Base-by-base conservation (phyloP, 2,329 filamentous ascomycete species). In the Pseudocercospora ulei region DNA sequence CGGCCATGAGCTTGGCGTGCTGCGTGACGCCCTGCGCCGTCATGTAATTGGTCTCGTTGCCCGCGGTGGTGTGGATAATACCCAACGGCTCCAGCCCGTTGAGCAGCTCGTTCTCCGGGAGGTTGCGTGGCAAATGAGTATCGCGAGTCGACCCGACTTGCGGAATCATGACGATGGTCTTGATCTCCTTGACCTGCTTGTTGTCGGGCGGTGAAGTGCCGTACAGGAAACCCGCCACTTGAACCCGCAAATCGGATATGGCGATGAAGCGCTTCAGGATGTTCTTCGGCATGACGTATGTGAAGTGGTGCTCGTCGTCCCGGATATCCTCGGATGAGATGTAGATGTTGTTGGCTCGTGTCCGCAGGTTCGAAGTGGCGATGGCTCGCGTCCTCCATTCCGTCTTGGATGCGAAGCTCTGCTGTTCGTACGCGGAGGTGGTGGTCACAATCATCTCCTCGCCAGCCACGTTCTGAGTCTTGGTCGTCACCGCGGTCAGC, bases 221-320 rank as follows among this genome's bases (percentile, higher is more conserved):
- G 60, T 98, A 98, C 0, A 98, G 73, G 61, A 94, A 98, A 1
- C 87, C 90, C 9, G 88, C 87, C 34, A 98, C 87, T 64, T 98
- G 90, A 8, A 96, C 87, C 31, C 92, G 82, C 39, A 98, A 75
- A 67, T 98, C 90, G 30, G 90, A 82, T 57, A 98, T 92, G 14
- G 84, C 90, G 66, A 98, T 96, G 70, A 98, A 98, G 49, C 85
- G 83, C 72, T 94, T 95, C 55, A 98, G 73, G 33, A 98, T 80
- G 62, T 98, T 98, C 75, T 96, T 98, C 1, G 90, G 90, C 84
- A 98, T 95, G 56, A 98, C 83, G 56, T 96, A 98, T 1, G 88
- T 98, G 58, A 83, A 81, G 55, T 78, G 73, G 24, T 87, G 84
- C 44, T 94, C 86, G 44, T 94, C 86, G 48, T 90, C 76, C 38